Percentiles rank a stretch among this genome's conserved stretches.
Conservation (phyloP, 352 stramenopile species). For the Globisporangium spinosum region DNA sequence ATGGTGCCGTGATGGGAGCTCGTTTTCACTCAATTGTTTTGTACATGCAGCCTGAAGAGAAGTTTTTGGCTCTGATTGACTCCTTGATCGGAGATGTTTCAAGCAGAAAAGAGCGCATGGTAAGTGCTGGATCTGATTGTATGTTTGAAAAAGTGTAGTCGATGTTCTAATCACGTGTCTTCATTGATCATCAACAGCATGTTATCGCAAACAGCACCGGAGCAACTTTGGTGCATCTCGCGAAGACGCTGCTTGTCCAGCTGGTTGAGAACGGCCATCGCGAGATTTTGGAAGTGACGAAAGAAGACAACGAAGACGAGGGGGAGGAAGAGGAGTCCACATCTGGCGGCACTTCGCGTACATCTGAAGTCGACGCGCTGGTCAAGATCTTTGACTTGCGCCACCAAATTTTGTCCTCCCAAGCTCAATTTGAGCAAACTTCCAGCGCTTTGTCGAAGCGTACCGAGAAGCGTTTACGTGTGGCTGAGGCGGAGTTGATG, state of each 20-base stretch:
- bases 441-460: constrained; percentile 41
- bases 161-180: background rate
- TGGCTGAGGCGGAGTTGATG: constrained; percentile 58
- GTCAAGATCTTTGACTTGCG: constrained; percentile 73
- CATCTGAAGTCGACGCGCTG: constrained; percentile 62
- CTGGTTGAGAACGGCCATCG: constrained; percentile 55
- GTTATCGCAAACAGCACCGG: constrained; percentile 72
- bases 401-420: constrained; percentile 67
- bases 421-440: constrained; percentile 64
- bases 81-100: constrained; percentile 57
- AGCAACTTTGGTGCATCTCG: constrained; percentile 66
- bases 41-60: constrained; percentile 38
- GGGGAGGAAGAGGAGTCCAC: constrained; percentile 20
- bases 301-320: constrained; percentile 25
- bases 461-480: constrained; percentile 52
- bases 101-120: constrained; percentile 48
- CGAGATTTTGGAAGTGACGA: constrained; percentile 39
- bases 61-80: constrained; percentile 56
- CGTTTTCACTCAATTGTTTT: constrained; percentile 2
- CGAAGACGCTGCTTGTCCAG: constrained; percentile 64
- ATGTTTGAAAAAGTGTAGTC: background rate
- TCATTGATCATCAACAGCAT: constrained; percentile 21
- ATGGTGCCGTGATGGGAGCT: background rate
- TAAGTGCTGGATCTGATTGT: constrained; percentile 11
- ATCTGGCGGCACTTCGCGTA: constrained; percentile 13